A percentile compares a stretch with the other conserved stretches of the same genome.
phyloP scores from a whole-genome alignment of 768 basidiomycete species.

The Amanita molliuscula region DNA sequence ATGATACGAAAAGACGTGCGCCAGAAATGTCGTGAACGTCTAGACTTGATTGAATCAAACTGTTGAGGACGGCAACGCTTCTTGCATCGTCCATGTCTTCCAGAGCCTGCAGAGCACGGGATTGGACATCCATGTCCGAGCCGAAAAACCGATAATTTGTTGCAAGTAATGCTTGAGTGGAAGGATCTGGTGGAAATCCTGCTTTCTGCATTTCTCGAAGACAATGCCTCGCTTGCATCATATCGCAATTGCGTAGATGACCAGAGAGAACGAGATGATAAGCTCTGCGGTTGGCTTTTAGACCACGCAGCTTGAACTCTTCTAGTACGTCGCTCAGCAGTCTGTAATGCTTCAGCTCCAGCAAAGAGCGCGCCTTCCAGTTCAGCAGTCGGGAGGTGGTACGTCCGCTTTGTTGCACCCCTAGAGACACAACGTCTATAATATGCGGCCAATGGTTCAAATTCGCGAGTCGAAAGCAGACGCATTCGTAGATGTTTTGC shows the following conservation, averaged over 20 bases:
- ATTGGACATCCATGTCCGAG: slow-evolving; percentile 41
- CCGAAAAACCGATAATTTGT: slow-evolving; percentile 53
- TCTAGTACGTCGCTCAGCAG: slow-evolving; percentile 33
- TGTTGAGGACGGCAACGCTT: slow-evolving; percentile 55
- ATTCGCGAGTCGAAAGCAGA: slow-evolving; percentile 38
- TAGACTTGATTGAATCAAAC: slow-evolving; percentile 51
- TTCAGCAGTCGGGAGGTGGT: slow-evolving; percentile 52
- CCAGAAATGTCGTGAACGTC: slow-evolving; percentile 40
- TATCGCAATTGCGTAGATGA: slow-evolving; percentile 58
- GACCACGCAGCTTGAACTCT: slow-evolving; percentile 35
- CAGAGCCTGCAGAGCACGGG: slow-evolving; percentile 38
- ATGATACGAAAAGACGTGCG: slow-evolving; percentile 35
- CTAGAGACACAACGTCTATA: slow-evolving; percentile 36
- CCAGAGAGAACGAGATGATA: slow-evolving; percentile 62
- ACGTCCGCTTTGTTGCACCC: slow-evolving; percentile 34
- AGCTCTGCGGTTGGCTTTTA: slow-evolving; percentile 49
- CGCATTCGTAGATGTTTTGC: slow-evolving; percentile 47
- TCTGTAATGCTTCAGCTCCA: slow-evolving; percentile 42
- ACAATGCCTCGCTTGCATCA: slow-evolving; percentile 40
- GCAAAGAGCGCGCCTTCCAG: slow-evolving; percentile 54
- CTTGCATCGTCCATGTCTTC: slow-evolving; percentile 24
- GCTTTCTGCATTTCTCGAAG: slow-evolving; percentile 48
- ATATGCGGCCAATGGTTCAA: slow-evolving; percentile 41
- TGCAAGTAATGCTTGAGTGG: slow-evolving; percentile 52
- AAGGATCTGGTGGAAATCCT: slow-evolving; percentile 41